These are phyloP conservation scores for Kwoniella heveanensis DNA, from an alignment of 768 basidiomycete species.

Conservation along the genomic window DNA sequence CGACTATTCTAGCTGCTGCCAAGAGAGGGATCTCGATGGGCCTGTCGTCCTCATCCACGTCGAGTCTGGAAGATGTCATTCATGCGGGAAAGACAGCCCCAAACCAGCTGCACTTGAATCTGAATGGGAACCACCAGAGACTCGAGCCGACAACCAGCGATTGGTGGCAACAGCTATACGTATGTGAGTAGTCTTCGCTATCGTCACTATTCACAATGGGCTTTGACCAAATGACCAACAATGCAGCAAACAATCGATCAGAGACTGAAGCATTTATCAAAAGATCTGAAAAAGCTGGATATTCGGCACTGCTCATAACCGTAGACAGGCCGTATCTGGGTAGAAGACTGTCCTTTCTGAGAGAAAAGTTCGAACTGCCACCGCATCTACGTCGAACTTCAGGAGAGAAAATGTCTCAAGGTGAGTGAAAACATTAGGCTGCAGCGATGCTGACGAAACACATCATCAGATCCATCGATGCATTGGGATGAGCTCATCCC, in stretches of 20 bases:
- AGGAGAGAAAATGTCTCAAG: constrained; percentile 11
- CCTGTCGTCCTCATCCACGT: constrained; percentile 12
- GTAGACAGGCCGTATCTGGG: constrained; percentile 16
- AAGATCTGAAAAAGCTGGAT: constrained; percentile 12
- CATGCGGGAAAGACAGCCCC: not conserved
- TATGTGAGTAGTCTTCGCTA: constrained; percentile 2
- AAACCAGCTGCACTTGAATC: too few relatives aligned
- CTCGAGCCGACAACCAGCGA: constrained; percentile 4
- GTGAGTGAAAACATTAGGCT: too few relatives aligned
- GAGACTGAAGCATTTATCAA: constrained; percentile 7
- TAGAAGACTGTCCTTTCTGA: not conserved
- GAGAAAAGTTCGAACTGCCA: constrained; percentile 14
- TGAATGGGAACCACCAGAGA: not conserved
- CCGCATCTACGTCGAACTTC: constrained; percentile 9
- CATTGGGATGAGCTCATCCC: constrained; percentile 17
- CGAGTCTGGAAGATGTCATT: constrained; percentile 13
- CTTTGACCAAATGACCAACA: not conserved
- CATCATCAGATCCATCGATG: constrained; percentile 8
- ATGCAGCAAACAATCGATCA: constrained; percentile 4
- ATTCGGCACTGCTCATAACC: constrained; percentile 11
- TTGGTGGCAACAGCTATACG: constrained; percentile 18
- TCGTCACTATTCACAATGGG: not conserved
- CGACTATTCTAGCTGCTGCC: constrained; percentile 6
- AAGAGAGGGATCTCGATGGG: constrained; percentile 15
- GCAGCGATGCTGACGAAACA: not conserved